These are phyloP conservation scores for Globisporangium rhizosaccharum DNA, from an alignment of 352 stramenopile genomes.

Conservation along the genomic window DNA sequence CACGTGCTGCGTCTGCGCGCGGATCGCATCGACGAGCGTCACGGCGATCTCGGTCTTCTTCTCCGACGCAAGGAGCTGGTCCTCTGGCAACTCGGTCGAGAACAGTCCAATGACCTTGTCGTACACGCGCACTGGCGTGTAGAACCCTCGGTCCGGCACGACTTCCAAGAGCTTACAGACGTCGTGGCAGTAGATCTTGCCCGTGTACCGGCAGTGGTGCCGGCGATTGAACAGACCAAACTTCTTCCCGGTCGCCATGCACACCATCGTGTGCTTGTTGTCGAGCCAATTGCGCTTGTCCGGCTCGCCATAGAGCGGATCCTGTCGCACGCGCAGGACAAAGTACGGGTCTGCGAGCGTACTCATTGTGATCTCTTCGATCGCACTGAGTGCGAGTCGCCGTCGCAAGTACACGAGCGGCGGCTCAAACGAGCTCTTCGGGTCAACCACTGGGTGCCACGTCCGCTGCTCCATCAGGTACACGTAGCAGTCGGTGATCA, in stretches of 20 bases:
- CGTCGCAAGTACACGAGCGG: slow-evolving; percentile 73
- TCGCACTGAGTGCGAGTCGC: slow-evolving; percentile 45
- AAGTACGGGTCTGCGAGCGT: slow-evolving; percentile 81
- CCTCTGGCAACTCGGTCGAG: slow-evolving; percentile 78
- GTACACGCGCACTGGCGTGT: slow-evolving; percentile 71
- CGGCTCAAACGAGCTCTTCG: slow-evolving; percentile 43
- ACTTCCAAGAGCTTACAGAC: slow-evolving; percentile 71
- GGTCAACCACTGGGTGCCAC: slow-evolving; percentile 49
- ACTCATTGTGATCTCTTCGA: slow-evolving; percentile 79
- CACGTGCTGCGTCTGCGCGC: slow-evolving; percentile 31
- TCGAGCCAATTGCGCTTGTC: slow-evolving; percentile 83
- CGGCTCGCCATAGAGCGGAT: slow-evolving; percentile 46
- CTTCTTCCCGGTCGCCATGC: slow-evolving; percentile 82
- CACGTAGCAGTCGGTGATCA: slow-evolving; percentile 68
- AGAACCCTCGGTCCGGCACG: slow-evolving; percentile 80
- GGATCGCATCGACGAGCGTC: slow-evolving; percentile 77
- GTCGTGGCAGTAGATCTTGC: slow-evolving; percentile 84
- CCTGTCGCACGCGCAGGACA: slow-evolving; percentile 54
- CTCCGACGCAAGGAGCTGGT: slow-evolving; percentile 71
- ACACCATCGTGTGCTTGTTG: slow-evolving; percentile 80
- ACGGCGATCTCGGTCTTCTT: slow-evolving; percentile 88
- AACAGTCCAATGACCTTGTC: slow-evolving; percentile 77
- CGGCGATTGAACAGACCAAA: slow-evolving; percentile 85
- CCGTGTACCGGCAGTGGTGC: slow-evolving; percentile 84
- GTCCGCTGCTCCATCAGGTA: slow-evolving; percentile 78